Evolutionary conservation across 495 filamentous ascomycete genomes (phyloP).

Genomic region (Glonium stellatum): DNA sequence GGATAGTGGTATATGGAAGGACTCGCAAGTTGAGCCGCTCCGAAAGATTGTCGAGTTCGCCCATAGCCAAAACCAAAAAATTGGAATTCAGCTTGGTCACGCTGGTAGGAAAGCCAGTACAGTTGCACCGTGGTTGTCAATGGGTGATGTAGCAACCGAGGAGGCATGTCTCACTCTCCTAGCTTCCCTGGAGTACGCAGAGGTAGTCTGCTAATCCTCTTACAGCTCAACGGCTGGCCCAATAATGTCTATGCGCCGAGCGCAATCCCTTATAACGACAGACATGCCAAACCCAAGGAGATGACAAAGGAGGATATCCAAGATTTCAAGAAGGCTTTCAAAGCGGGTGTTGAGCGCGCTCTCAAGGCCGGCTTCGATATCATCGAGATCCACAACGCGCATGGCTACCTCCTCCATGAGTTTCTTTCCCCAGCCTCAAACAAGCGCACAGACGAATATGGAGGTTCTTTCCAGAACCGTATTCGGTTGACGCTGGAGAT

Average conservation of each 20-base stretch:
- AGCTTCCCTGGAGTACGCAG: neutral
- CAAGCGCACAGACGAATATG: conserved; percentile 38
- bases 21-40: conserved; percentile 59
- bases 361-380: conserved; percentile 62
- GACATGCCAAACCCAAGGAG: conserved; percentile 46
- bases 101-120: conserved; percentile 67
- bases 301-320: conserved; percentile 58
- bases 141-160: conserved; percentile 42
- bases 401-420: conserved; percentile 36
- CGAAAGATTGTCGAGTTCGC: conserved; percentile 54
- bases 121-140: conserved; percentile 52
- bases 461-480: conserved; percentile 50
- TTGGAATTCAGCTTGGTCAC: conserved; percentile 67
- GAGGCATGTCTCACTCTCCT: conserved; percentile 38
- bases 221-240: conserved; percentile 52
- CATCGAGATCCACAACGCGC: conserved; percentile 44
- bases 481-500: conserved; percentile 47
- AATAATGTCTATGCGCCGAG: conserved; percentile 57
- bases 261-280: conserved; percentile 43
- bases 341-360: conserved; percentile 51
- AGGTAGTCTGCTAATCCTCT: neutral
- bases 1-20: conserved; percentile 63
- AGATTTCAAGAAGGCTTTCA: conserved; percentile 55
- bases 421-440: conserved; percentile 39
- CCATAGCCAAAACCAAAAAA: conserved; percentile 56